Conservation (phyloP, 2,329 filamentous ascomycete genomes). For the Erysiphe pulchra region DNA sequence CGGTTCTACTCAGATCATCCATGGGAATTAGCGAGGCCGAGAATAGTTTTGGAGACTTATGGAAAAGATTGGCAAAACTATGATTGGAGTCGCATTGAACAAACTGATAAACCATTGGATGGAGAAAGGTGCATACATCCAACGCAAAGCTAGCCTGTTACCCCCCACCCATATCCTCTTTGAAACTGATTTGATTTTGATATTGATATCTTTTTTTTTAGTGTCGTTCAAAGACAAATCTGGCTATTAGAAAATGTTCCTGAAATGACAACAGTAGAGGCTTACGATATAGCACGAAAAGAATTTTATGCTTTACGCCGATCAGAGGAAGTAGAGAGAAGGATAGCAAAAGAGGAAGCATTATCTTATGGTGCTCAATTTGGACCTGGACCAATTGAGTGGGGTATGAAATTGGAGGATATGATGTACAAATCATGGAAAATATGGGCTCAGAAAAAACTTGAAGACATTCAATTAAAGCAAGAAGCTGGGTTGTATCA, state of each 20-base stretch:
- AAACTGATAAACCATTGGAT: constrained; percentile 49
- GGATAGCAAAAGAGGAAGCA: constrained; percentile 74
- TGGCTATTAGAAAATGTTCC: constrained; percentile 48
- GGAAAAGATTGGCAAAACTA: constrained; percentile 53
- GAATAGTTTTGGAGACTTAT: constrained; percentile 61
- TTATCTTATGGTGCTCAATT: constrained; percentile 70
- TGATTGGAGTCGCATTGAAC: constrained; percentile 57
- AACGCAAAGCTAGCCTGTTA: constrained; percentile 3
- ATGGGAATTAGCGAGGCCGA: constrained; percentile 82
- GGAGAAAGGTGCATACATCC: constrained; percentile 44
- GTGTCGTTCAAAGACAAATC: constrained; percentile 76
- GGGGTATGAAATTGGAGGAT: constrained; percentile 66
- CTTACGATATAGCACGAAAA: constrained; percentile 67
- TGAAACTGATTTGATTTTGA: neutral
- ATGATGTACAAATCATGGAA: constrained; percentile 64
- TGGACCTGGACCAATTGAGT: constrained; percentile 45
- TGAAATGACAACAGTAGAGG: constrained; percentile 32
- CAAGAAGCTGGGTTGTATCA: constrained; percentile 19
- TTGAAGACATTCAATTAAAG: constrained; percentile 17
- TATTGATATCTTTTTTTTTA: constrained; percentile 15
- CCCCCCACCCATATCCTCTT: neutral
- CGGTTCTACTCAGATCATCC: constrained; percentile 86
- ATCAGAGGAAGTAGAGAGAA: constrained; percentile 54
- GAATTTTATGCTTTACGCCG: constrained; percentile 80
- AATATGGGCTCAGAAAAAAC: constrained; percentile 36